Conservation (phyloP, 495 filamentous ascomycete genomes). For the Lasiosphaeriaceae sp. region DNA sequence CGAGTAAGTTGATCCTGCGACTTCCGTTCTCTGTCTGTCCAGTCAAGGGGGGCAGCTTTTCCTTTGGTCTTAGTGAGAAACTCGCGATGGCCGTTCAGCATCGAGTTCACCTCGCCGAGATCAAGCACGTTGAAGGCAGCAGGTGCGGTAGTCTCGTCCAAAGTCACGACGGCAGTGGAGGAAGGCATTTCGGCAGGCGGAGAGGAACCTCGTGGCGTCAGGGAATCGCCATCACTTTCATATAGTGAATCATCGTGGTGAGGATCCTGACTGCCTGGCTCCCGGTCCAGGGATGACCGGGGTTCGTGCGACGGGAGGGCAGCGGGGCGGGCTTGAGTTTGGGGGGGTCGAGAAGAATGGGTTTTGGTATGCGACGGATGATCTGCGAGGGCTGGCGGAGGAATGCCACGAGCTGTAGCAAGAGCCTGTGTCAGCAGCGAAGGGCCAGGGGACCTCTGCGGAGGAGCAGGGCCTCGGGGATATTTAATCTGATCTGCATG, state of each 20-base stretch:
- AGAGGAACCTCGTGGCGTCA: slow-evolving; percentile 28
- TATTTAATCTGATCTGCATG: slow-evolving; percentile 46
- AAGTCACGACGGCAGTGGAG: slow-evolving; percentile 17
- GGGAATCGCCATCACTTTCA: slow-evolving; percentile 24
- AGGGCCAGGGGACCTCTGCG: slow-evolving; percentile 39
- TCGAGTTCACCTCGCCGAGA: slow-evolving; percentile 31
- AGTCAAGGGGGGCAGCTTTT: slow-evolving; percentile 35
- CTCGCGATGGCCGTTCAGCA: slow-evolving; percentile 34
- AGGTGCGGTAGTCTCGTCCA: slow-evolving; percentile 9
- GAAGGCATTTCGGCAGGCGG: slow-evolving; percentile 22
- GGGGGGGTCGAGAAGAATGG: slow-evolving; percentile 11
- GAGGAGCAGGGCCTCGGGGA: slow-evolving; percentile 36
- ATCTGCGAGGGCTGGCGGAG: slow-evolving; percentile 19
- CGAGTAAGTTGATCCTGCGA: slow-evolving; percentile 11
- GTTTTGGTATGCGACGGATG: slow-evolving; percentile 20
- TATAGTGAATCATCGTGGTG: slow-evolving; percentile 26
- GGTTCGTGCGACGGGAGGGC: slow-evolving; percentile 5
- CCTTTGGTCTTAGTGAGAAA: slow-evolving; percentile 32
- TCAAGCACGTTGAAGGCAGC: slow-evolving; percentile 23
- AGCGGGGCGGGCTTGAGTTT: slow-evolving; percentile 12
- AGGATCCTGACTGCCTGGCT: slow-evolving; percentile 16
- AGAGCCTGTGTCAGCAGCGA: slow-evolving; percentile 50
- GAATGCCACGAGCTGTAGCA: slow-evolving; percentile 50
- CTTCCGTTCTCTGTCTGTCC: slow-evolving; percentile 37
- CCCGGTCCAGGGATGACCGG: slow-evolving; percentile 13